Conservation (phyloP, 2,329 filamentous ascomycete genomes). For the Exophiala sideris region DNA sequence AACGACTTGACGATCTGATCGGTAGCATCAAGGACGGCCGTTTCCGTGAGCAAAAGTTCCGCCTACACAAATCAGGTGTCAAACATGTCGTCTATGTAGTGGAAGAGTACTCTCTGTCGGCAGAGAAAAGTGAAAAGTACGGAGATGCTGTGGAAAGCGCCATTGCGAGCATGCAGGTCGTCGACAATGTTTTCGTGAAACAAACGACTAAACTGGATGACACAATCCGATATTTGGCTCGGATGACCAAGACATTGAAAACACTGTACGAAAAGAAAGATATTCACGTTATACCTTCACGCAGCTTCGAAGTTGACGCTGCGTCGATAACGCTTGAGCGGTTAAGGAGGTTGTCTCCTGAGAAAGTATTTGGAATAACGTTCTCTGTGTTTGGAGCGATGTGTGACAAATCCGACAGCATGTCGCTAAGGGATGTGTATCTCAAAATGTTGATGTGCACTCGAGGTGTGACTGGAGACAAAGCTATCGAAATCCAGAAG, state of each 20-base stretch:
- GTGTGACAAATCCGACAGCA: conserved; percentile 69
- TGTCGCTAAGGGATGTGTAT: conserved; percentile 71
- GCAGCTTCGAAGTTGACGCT: conserved; percentile 51
- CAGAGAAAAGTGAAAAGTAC: conserved; percentile 54
- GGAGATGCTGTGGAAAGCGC: conserved; percentile 68
- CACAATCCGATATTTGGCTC: conserved; percentile 69
- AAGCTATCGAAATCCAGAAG: conserved; percentile 74
- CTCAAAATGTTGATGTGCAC: conserved; percentile 86
- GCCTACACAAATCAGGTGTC: conserved; percentile 68
- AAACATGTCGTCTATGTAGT: conserved; percentile 75
- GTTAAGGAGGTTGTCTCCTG: conserved; percentile 53
- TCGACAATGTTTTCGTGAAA: conserved; percentile 77
- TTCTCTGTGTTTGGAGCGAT: conserved; percentile 70
- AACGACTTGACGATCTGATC: conserved; percentile 76
- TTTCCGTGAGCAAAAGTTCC: conserved; percentile 82
- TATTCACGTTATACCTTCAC: conserved; percentile 22
- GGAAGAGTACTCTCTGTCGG: conserved; percentile 65
- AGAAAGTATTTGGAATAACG: conserved; percentile 61
- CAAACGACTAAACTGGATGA: conserved; percentile 72
- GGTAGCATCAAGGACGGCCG: conserved; percentile 76
- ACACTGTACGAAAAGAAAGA: conserved; percentile 51
- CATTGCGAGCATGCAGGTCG: conserved; percentile 72
- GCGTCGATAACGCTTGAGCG: conserved; percentile 63
- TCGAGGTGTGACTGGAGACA: conserved; percentile 70
- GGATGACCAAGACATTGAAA: conserved; percentile 67